A percentile compares a stretch with the other conserved stretches of the same genome.
These are phyloP conservation scores for Neonectria faginata DNA, from an alignment of 2,329 filamentous ascomycete species.

Conservation along the genomic window DNA sequence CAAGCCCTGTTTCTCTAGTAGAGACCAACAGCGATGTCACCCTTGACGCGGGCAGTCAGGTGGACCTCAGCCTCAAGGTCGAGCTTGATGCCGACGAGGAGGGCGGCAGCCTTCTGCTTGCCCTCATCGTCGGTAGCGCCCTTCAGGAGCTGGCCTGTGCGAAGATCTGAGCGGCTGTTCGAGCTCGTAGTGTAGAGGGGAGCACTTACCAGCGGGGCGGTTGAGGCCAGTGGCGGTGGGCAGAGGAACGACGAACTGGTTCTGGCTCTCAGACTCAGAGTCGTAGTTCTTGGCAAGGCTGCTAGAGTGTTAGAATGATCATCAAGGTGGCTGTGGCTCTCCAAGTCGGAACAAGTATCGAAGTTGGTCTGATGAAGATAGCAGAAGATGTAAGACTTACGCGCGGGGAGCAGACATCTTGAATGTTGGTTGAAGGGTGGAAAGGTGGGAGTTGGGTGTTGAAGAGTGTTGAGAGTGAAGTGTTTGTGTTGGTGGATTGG, in stretches of 20 bases:
- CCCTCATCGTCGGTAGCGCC: slow-evolving; percentile 68
- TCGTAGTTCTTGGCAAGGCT: slow-evolving; percentile 45
- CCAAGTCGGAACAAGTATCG: slow-evolving; percentile 19
- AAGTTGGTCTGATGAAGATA: neutral
- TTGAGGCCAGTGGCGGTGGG: slow-evolving; percentile 52
- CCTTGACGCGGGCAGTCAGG: slow-evolving; percentile 68
- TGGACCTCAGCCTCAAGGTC: slow-evolving; percentile 73
- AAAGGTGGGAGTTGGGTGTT: slow-evolving; percentile 35
- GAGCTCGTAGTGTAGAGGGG: slow-evolving; percentile 31
- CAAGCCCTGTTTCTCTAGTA: slow-evolving; percentile 35
- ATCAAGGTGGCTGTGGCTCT: neutral
- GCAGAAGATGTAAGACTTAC: slow-evolving; percentile 33
- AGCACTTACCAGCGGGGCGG: slow-evolving; percentile 45
- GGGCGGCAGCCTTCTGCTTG: slow-evolving; percentile 67
- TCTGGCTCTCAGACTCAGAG: slow-evolving; percentile 41
- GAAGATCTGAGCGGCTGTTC: slow-evolving; percentile 17
- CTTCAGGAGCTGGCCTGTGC: slow-evolving; percentile 64
- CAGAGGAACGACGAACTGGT: slow-evolving; percentile 45
- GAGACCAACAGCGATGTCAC: slow-evolving; percentile 67
- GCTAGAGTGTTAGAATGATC: slow-evolving; percentile 28
- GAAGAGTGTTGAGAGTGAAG: slow-evolving; percentile 25
- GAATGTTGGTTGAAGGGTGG: slow-evolving; percentile 31
- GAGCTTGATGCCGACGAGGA: slow-evolving; percentile 72
- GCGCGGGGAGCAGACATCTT: slow-evolving; percentile 44
- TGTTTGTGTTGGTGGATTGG: slow-evolving; percentile 34